Evolutionary conservation across 805 yeast species (phyloP).

Genomic region (Zygotorulaspora sp.): DNA sequence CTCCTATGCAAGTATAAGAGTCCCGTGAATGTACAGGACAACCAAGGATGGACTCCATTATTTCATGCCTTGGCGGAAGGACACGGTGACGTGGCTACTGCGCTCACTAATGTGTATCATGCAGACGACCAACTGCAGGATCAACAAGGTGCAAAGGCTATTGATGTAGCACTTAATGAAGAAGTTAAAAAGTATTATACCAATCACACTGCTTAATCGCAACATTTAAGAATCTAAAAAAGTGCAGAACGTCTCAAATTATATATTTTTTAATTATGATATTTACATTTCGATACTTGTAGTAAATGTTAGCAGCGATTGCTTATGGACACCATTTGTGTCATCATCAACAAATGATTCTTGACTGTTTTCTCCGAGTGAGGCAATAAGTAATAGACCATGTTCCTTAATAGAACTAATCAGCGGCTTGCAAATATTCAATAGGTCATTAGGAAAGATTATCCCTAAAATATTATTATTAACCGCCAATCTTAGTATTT

Average conservation of each 20-base stretch:
- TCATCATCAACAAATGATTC: slow-evolving; percentile 15
- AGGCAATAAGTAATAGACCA: slow-evolving; percentile 81
- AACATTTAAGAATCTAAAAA: too few relatives aligned
- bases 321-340: slow-evolving; percentile 27
- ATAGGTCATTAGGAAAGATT: slow-evolving; percentile 65
- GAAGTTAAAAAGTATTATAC: slow-evolving; percentile 42
- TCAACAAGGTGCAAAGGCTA: slow-evolving; percentile 50
- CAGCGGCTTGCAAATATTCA: slow-evolving; percentile 69
- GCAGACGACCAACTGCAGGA: slow-evolving; percentile 53
- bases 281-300: slow-evolving; percentile 16
- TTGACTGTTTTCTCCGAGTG: slow-evolving; percentile 34
- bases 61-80: slow-evolving; percentile 93
- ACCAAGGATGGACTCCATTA: slow-evolving; percentile 75
- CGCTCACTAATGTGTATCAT: slow-evolving; percentile 52
- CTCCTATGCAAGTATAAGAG: slow-evolving; percentile 50
- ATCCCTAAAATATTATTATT: slow-evolving; percentile 82
- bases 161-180: slow-evolving; percentile 52
- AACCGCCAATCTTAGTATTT: slow-evolving; percentile 75
- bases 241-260: too few relatives aligned
- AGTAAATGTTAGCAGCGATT: slow-evolving; percentile 21
- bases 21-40: slow-evolving; percentile 65
- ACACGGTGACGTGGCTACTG: slow-evolving; percentile 66
- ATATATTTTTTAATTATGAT: too few relatives aligned
- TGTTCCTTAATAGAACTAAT: slow-evolving; percentile 69
- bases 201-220: slow-evolving; percentile 2